These are phyloP conservation scores for Chrysoporthe deuterocubensis DNA, from an alignment of 2,329 filamentous ascomycete species.

Conservation along the genomic window DNA sequence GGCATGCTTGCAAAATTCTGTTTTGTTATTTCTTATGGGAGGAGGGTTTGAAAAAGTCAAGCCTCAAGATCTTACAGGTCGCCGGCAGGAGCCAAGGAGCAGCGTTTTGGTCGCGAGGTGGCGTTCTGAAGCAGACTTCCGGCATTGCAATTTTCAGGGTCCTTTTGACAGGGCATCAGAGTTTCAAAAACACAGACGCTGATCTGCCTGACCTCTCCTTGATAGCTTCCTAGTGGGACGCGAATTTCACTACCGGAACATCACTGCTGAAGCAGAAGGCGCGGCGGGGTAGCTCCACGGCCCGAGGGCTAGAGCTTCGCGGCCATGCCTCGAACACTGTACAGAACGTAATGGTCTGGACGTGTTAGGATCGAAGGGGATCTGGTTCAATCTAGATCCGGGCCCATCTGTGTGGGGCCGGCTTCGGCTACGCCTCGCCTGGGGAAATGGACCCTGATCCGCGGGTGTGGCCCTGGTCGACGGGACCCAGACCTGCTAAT, in stretches of 20 bases:
- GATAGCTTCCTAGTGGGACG: neutral
- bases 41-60: no score
- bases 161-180: neutral
- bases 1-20: neutral
- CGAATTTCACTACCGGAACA: neutral
- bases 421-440: neutral
- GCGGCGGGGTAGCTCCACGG: conserved; percentile 7
- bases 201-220: neutral
- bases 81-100: neutral
- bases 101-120: neutral
- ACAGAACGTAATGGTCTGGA: neutral
- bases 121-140: neutral
- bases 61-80: neutral
- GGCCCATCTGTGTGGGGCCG: conserved; percentile 20
- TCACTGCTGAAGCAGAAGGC: neutral
- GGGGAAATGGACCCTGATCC: neutral
- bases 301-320: conserved; percentile 4
- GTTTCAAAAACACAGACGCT: no score
- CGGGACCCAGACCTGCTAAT: conserved; percentile 1
- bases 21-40: neutral
- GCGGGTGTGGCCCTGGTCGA: conserved; percentile 12
- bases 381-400: conserved; percentile 22
- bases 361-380: conserved; percentile 9
- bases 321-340: neutral
- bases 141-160: neutral